Evolutionary conservation across 768 basidiomycete species (phyloP).

Genomic region (Boletus subcaerulescens): DNA sequence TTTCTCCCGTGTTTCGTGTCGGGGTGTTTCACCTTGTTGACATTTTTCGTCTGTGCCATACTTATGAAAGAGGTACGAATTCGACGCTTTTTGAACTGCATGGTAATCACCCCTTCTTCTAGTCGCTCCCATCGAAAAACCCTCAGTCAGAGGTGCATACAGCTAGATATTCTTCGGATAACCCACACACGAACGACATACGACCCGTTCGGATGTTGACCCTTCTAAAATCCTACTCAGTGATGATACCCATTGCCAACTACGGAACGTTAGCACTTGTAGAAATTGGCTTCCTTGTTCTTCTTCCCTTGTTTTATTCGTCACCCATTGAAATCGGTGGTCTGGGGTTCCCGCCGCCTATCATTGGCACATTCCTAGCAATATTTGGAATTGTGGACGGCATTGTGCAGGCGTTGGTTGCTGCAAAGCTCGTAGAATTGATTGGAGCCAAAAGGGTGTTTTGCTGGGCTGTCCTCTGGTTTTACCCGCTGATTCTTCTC

Average conservation of each 20-base stretch:
- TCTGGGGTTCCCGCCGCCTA: constrained; percentile 37
- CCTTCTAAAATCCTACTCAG: constrained; percentile 26
- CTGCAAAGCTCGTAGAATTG: constrained; percentile 37
- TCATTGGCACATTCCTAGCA: constrained; percentile 40
- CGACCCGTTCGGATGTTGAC: constrained; percentile 32
- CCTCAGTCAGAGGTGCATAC: neutral
- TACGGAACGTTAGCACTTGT: constrained; percentile 43
- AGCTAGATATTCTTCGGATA: neutral
- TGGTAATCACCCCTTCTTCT: neutral
- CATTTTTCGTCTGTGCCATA: constrained; percentile 12
- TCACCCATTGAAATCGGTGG: constrained; percentile 43
- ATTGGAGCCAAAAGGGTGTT: constrained; percentile 44
- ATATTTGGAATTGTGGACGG: constrained; percentile 37
- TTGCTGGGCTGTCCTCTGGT: constrained; percentile 35
- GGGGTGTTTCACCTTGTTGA: constrained; percentile 4
- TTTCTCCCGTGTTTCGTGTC: constrained; percentile 11
- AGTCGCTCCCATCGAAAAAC: constrained; percentile 25
- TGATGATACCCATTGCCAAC: constrained; percentile 42
- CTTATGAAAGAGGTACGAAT: constrained; percentile 30
- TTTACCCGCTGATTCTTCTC: constrained; percentile 37
- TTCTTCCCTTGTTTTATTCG: constrained; percentile 44
- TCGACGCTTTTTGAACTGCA: neutral
- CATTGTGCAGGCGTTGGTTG: constrained; percentile 38
- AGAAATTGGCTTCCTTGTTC: constrained; percentile 37
- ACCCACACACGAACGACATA: neutral